Evolutionary conservation across 2,329 filamentous ascomycete species (phyloP).

Genomic region (Zalaria sp.): DNA sequence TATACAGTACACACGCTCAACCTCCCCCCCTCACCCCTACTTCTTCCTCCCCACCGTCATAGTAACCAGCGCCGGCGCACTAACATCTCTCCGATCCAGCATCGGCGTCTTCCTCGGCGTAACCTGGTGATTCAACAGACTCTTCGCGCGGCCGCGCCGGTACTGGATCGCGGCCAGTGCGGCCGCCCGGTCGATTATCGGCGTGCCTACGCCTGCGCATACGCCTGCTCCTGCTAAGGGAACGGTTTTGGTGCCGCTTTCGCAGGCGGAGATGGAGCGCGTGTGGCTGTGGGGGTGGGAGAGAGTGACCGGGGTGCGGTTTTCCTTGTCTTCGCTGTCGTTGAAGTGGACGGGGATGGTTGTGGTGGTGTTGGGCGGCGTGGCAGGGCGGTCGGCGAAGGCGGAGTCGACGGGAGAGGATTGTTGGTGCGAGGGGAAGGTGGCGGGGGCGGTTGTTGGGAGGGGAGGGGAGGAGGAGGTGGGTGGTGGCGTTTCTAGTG

Average conservation of each 20-base stretch:
- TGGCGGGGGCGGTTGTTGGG: not conserved
- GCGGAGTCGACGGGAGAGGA: conserved; percentile 1
- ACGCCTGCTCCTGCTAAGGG: too few relatives aligned
- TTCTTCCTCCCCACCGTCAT: conserved; percentile 5
- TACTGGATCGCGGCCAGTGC: conserved; percentile 63
- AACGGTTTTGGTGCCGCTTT: too few relatives aligned
- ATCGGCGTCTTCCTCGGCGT: conserved; percentile 48
- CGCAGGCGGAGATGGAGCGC: not conserved
- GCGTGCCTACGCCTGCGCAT: conserved; percentile 3
- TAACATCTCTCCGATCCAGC: conserved; percentile 30
- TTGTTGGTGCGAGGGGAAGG: conserved; percentile 1
- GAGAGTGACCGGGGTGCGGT: conserved; percentile 15
- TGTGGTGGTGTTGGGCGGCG: conserved; percentile 2
- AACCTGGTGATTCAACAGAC: conserved; percentile 43
- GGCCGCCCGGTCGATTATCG: conserved; percentile 45
- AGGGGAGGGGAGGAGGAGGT: not conserved
- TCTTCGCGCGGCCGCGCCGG: conserved; percentile 55
- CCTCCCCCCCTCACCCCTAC: not conserved
- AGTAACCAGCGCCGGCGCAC: conserved; percentile 20
- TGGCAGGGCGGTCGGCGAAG: not conserved
- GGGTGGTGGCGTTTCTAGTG: not conserved
- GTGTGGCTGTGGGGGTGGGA: conserved; percentile 14
- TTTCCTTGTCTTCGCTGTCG: conserved; percentile 6
- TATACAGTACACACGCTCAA: not conserved
- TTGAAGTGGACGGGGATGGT: conserved; percentile 8